phyloP scores from a whole-genome alignment of 345 rosid species.

The Salix arbutifolia region DNA sequence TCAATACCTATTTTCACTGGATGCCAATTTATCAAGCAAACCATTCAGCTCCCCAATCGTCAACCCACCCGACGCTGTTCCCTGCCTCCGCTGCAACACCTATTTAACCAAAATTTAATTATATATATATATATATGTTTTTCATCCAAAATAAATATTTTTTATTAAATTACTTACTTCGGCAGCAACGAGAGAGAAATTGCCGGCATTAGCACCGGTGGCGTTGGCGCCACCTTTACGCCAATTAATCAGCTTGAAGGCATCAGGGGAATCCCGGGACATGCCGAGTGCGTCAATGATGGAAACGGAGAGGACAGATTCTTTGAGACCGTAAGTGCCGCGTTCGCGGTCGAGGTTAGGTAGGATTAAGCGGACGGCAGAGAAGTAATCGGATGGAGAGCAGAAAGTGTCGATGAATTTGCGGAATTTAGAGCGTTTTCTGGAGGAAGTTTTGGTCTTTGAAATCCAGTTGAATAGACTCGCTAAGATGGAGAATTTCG shows the following conservation, averaged over 20 bases:
- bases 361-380: constrained; percentile 68
- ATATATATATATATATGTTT: no score
- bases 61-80: constrained; percentile 68
- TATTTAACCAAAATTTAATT: constrained; percentile 8
- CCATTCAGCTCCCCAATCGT: constrained; percentile 70
- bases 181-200: constrained; percentile 69
- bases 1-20: constrained; percentile 61
- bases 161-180: constrained; percentile 37
- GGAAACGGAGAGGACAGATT: constrained; percentile 80
- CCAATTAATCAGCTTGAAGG: constrained; percentile 87
- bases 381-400: constrained; percentile 61
- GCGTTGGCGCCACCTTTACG: constrained; percentile 75
- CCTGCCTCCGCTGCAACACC: constrained; percentile 83
- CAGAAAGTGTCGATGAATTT: constrained; percentile 86
- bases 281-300: constrained; percentile 85
- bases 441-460: constrained; percentile 56
- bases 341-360: constrained; percentile 87
- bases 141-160: no score
- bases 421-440: constrained; percentile 84
- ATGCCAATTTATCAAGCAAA: constrained; percentile 76
- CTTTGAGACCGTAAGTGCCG: constrained; percentile 85
- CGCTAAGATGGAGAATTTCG: constrained; percentile 62
- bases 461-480: constrained; percentile 90
- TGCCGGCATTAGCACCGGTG: constrained; percentile 73
- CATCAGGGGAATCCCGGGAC: constrained; percentile 84